These are phyloP conservation scores for Lathyrus tuberosus DNA, from an alignment of 306 rosid genomes.

Conservation along the genomic window DNA sequence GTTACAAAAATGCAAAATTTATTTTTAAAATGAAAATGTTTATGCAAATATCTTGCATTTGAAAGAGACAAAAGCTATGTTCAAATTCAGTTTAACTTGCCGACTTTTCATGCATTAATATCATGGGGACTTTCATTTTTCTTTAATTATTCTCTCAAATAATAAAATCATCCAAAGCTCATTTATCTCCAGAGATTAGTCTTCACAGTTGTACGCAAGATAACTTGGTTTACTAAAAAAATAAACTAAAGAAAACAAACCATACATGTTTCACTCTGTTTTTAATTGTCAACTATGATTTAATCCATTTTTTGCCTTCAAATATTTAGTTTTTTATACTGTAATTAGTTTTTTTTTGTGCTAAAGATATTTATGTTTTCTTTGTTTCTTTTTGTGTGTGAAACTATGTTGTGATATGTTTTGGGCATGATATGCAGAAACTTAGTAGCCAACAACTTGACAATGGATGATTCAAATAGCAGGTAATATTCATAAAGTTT, in stretches of 20 bases:
- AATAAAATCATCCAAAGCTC: not conserved
- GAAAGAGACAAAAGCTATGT: not conserved
- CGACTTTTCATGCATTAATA: not conserved
- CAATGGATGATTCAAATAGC: constrained; percentile 50
- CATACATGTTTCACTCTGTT: not conserved
- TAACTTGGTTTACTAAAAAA: no score
- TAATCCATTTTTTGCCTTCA: constrained; percentile 8
- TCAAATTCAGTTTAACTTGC: not conserved
- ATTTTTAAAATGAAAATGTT: not conserved
- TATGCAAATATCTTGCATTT: not conserved
- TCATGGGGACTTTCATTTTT: not conserved
- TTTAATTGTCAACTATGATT: not conserved
- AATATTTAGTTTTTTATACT: constrained; percentile 7
- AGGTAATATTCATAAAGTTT: constrained; percentile 49
- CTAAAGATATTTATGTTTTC: constrained; percentile 12
- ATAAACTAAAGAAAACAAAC: no score
- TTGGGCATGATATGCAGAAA: constrained; percentile 58
- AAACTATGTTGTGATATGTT: constrained; percentile 32
- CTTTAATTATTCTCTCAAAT: not conserved
- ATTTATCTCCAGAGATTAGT: no score
- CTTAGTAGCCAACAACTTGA: constrained; percentile 77
- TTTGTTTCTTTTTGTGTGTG: not conserved
- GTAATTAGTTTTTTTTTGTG: not conserved
- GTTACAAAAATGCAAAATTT: no score
- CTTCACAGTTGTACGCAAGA: no score